Evolutionary conservation across 2,329 filamentous ascomycete species (phyloP), one percentile per base, ranked within the genome.

Genomic region (Fusarium miscanthi): DNA sequence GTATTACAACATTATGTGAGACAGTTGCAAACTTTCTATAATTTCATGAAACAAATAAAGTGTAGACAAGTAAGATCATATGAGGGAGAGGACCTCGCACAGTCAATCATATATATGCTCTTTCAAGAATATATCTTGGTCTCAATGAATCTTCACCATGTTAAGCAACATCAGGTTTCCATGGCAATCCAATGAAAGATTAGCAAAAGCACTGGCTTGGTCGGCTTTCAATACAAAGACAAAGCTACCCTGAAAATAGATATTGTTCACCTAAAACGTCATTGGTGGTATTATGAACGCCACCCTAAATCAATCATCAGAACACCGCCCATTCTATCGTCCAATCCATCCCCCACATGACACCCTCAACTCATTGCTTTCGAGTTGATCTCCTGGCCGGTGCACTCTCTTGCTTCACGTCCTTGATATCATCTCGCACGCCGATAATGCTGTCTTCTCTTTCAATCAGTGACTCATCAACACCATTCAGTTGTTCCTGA

Each of bases 401-500:
- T 17, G 56, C 73, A 16, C 66, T 74, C 23, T 76, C 74, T 21
- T 70, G 59, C 13, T 60, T 73, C 9, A 74, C 72, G 13, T 67
- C 74, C 17, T 49, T 59, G 40, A 35, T 63, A 25, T 80, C 80
- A 14, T 80, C 78, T 31, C 76, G 75, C 21, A 76, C 67, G 23
- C 79, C 52, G 38, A 85, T 82, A 68, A 85, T 85, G 73, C 83
- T 85, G 30, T 84, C 82, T 68, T 84, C 83, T 37, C 79, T 75
- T 52, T 83, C 81, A 16, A 83, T 40, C 40, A 82, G 69, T 16
- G 81, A 83, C 17, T 76, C 76, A 17, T 78, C 80, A 5, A 74
- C 72, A 8, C 82, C 86, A 30, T 83, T 78, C 43, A 90, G 76
- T 78, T 90, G 88, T 23, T 83, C 83, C 73, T 87, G 84, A 3